A percentile compares a stretch with the other conserved stretches of the same genome.
Conservation (phyloP, 1,284 basidiomycete genomes). For the Malassezia sympodialis region DNA sequence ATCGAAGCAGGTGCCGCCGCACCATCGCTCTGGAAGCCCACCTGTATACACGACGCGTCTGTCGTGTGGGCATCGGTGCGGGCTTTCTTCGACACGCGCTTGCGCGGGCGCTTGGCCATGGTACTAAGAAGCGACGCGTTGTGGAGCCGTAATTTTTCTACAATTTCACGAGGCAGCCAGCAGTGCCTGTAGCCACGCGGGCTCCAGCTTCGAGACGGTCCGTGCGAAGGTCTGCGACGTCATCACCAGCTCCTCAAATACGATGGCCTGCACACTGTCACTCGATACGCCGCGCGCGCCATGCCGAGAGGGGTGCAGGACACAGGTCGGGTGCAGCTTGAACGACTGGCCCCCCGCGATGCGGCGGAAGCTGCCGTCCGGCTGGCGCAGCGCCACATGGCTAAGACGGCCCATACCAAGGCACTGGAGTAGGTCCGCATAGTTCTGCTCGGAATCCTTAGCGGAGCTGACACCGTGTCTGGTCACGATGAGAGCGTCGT, state of each 20-base stretch:
- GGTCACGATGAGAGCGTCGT: slow-evolving; percentile 5
- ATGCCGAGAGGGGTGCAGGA: slow-evolving; percentile 24
- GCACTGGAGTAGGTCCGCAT: slow-evolving; percentile 23
- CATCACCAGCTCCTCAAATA: slow-evolving; percentile 46
- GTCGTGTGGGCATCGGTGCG: background rate
- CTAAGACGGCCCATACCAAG: slow-evolving; percentile 26
- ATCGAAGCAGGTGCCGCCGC: background rate
- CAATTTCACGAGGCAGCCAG: background rate
- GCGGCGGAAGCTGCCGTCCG: slow-evolving; percentile 28
- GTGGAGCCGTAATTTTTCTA: background rate
- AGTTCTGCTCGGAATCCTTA: slow-evolving; percentile 14
- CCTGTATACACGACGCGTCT: background rate
- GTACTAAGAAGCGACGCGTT: background rate
- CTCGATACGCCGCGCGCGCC: slow-evolving; percentile 10
- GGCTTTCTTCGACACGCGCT: slow-evolving; percentile 7
- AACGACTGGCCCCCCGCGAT: slow-evolving; percentile 25
- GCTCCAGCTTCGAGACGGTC: slow-evolving; percentile 37
- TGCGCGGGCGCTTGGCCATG: slow-evolving; percentile 17
- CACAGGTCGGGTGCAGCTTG: slow-evolving; percentile 39
- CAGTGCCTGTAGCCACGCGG: slow-evolving; percentile 29
- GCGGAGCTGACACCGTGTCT: background rate
- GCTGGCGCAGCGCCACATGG: slow-evolving; percentile 30
- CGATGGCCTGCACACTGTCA: slow-evolving; percentile 21
- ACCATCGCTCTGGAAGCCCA: background rate
- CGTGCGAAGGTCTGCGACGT: slow-evolving; percentile 41